Base-by-base conservation (phyloP, 345 rosid species). In the Clausena lansium region DNA sequence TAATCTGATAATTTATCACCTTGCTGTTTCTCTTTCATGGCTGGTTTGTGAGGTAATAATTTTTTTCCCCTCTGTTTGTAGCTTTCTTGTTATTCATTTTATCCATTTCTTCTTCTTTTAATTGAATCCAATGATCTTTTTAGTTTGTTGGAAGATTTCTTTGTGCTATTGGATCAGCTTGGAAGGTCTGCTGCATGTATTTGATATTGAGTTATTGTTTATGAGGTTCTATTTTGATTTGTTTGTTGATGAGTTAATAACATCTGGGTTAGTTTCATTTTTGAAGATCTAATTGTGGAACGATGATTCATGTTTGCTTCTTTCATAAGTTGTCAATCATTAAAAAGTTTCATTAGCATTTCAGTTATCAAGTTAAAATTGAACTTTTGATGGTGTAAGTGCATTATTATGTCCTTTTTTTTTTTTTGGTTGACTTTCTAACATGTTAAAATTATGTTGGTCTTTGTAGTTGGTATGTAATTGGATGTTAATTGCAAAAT, bases 261-360 rank as follows among this genome's bases (percentile, higher is more conserved):
- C 75, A 27, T 74, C n/a, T 63, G 76, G 73, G 66, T 66, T 81
- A 68, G 28, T 74, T 75, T 67, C 50, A 17, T 63, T 69, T 67
- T 71, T 47, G 58, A 80, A 77, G 79, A 83, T 83, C 78, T 81
- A 72, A 66, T 28, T 7, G 50, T 74, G 76, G 73, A 78, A 28
- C 77, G 70, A 35, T 66, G 19, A n/a, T 24, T 62, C 8, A 10
- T 22, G 22, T 57, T 55, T 36, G 73, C 33, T 62, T 59, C 35
- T 78, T 50, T 41, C 61, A 28, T 75, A 61, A 82, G 24, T 54
- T 50, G 55, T n/a, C 79, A 33, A 77, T 59, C 70, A 38, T 62
- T 59, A 45, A 67, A 77, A 24, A 47, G 75, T 41, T 63, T 36
- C 22, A 24, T 52, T 22, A 32, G 80, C 36, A 22, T n/a, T 66